Percentiles rank a stretch among this genome's conserved stretches.
Conservation (phyloP, 306 rosid species). For the Acacia acuminata region DNA sequence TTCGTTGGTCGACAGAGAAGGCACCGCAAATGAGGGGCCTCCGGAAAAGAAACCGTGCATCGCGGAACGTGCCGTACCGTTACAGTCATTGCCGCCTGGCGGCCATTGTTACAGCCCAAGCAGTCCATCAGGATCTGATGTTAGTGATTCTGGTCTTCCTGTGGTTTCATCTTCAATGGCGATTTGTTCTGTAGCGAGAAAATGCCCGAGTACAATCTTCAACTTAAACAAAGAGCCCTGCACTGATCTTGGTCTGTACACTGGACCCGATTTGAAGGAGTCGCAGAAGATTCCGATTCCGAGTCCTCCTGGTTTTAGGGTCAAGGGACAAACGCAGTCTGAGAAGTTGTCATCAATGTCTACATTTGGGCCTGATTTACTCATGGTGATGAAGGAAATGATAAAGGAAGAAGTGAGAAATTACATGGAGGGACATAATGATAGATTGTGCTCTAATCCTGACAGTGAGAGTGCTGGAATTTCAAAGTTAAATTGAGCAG, state of each 20-base stretch:
- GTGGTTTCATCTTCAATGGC: background rate
- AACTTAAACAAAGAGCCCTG: slow-evolving; percentile 33
- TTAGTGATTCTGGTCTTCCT: slow-evolving; percentile 45
- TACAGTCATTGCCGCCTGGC: slow-evolving; percentile 5
- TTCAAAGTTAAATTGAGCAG: slow-evolving; percentile 7
- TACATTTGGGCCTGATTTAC: slow-evolving; percentile 39
- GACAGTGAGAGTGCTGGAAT: slow-evolving; percentile 18
- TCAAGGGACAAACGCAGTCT: background rate
- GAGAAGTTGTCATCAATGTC: slow-evolving; percentile 14
- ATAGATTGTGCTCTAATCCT: background rate
- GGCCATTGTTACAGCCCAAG: slow-evolving; percentile 26
- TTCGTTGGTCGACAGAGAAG: slow-evolving; percentile 7
- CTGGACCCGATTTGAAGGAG: slow-evolving; percentile 32
- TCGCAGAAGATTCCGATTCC: background rate
- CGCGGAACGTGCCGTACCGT: background rate
- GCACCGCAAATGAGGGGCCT: background rate
- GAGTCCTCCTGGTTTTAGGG: background rate
- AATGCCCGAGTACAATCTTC: slow-evolving; percentile 1
- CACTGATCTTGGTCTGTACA: slow-evolving; percentile 43
- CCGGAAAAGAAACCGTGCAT: slow-evolving; percentile 19
- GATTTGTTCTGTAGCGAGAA: slow-evolving; percentile 23
- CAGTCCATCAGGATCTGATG: slow-evolving; percentile 49
- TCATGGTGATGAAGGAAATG: slow-evolving; percentile 46
- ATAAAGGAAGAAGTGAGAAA: slow-evolving; percentile 49
- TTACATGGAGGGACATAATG: slow-evolving; percentile 38